These are phyloP conservation scores for Trichoderma guizhouense DNA, from an alignment of 2,329 filamentous ascomycete species.

Conservation along the genomic window DNA sequence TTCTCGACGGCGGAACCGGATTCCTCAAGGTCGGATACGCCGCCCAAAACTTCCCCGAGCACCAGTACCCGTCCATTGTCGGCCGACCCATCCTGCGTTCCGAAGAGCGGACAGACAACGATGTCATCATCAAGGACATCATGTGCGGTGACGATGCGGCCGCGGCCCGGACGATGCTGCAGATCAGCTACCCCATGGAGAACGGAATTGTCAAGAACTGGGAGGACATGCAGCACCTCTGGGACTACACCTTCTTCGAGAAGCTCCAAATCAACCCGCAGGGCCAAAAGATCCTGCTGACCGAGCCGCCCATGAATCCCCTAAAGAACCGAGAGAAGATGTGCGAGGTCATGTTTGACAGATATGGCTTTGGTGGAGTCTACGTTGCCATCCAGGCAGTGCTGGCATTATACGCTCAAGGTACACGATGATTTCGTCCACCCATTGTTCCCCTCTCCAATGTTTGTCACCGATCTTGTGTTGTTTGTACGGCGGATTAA, in stretches of 20 bases:
- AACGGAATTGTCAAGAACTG: conserved; percentile 99
- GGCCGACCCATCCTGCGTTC: conserved; percentile 95
- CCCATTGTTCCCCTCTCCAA: neutral
- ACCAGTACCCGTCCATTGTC: conserved; percentile 97
- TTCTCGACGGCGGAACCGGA: conserved; percentile 98
- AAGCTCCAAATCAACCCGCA: conserved; percentile 91
- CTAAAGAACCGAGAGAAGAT: conserved; percentile 96
- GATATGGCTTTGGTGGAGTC: conserved; percentile 92
- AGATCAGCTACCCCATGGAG: conserved; percentile 99
- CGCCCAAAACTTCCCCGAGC: conserved; percentile 98
- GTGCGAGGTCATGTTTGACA: conserved; percentile 99
- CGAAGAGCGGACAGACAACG: conserved; percentile 69
- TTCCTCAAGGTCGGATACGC: conserved; percentile 99
- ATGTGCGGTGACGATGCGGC: conserved; percentile 99
- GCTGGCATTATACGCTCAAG: conserved; percentile 92
- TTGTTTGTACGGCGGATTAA: neutral
- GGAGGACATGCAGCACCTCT: conserved; percentile 99
- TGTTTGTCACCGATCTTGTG: neutral
- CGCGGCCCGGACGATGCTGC: conserved; percentile 91
- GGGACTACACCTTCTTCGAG: conserved; percentile 98
- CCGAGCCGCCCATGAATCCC: conserved; percentile 97
- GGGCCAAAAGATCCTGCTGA: conserved; percentile 94
- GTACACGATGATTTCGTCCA: conserved; percentile 43
- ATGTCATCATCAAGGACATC: conserved; percentile 85
- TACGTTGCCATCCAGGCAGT: conserved; percentile 98